Percentiles rank a stretch among this genome's conserved stretches.
These are phyloP conservation scores for Botryotinia narcissicola DNA, from an alignment of 2,329 filamentous ascomycete genomes.

Conservation along the genomic window DNA sequence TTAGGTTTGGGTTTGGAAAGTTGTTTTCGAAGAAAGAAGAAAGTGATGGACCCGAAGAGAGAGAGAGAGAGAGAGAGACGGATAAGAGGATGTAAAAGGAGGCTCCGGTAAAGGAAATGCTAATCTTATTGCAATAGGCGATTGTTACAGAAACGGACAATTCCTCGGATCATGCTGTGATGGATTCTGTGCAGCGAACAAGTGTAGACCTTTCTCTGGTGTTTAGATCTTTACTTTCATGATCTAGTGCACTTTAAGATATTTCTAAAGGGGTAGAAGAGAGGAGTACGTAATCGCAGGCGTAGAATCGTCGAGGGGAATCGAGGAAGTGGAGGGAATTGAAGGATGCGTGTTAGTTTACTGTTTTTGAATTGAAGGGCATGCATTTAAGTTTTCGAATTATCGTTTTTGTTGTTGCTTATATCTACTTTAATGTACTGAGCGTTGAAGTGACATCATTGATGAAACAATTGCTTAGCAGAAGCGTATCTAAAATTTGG, in stretches of 20 bases:
- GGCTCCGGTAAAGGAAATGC: background rate
- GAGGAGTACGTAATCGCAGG: background rate
- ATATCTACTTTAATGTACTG: background rate
- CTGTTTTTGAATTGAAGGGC: background rate
- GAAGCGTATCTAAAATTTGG: background rate
- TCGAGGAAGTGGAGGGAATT: background rate
- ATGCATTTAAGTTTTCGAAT: background rate
- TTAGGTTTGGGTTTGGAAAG: background rate
- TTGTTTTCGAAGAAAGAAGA: background rate
- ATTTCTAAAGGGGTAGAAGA: background rate
- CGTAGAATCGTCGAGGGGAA: background rate
- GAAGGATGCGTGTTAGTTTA: background rate
- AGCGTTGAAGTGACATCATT: accelerated
- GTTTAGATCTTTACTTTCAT: background rate
- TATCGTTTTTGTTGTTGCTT: background rate
- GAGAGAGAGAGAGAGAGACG: accelerated
- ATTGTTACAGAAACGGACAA: constrained; percentile 9
- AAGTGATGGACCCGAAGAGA: background rate
- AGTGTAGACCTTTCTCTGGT: constrained; percentile 16
- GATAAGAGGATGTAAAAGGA: background rate
- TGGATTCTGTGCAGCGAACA: constrained; percentile 17
- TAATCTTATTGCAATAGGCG: background rate
- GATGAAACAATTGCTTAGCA: background rate
- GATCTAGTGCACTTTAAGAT: accelerated
- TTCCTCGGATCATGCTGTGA: constrained; percentile 17